phyloP scores from a whole-genome alignment of 495 filamentous ascomycete species.

The Copromyces sp. region DNA sequence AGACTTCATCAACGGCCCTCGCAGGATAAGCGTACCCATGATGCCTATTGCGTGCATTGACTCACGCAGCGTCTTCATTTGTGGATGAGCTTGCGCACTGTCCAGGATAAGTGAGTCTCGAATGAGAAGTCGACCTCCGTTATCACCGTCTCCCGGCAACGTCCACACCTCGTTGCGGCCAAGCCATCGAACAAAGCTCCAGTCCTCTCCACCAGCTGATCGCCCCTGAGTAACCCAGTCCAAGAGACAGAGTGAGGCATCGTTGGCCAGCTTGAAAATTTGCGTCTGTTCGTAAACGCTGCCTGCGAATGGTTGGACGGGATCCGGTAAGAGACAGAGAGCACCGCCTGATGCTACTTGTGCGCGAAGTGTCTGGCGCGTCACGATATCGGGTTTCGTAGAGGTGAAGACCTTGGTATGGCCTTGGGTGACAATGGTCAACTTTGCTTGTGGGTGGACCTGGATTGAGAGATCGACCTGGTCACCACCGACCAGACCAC shows the following conservation, averaged over 20 bases:
- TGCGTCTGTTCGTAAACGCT: constrained; percentile 79
- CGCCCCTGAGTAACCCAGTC: constrained; percentile 92
- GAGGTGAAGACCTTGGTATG: constrained; percentile 94
- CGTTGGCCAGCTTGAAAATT: constrained; percentile 54
- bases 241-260: constrained; percentile 60
- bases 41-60: constrained; percentile 59
- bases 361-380: constrained; percentile 59
- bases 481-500: constrained; percentile 83
- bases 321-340: constrained; percentile 89
- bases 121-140: constrained; percentile 52
- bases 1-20: constrained; percentile 57
- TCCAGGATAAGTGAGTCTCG: constrained; percentile 75
- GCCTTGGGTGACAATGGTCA: constrained; percentile 86
- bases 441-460: constrained; percentile 51
- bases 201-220: constrained; percentile 79
- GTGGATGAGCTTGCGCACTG: constrained; percentile 29
- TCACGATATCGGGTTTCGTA: constrained; percentile 43
- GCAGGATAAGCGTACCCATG: constrained; percentile 74
- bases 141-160: constrained; percentile 3
- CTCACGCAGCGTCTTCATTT: constrained; percentile 32
- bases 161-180: constrained; percentile 82
- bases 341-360: constrained; percentile 50
- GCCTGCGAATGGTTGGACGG: constrained; percentile 74
- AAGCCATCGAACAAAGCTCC: constrained; percentile 67
- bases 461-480: constrained; percentile 60